Conservation (phyloP, 495 filamentous ascomycete genomes). For the Aspergillus leporis region DNA sequence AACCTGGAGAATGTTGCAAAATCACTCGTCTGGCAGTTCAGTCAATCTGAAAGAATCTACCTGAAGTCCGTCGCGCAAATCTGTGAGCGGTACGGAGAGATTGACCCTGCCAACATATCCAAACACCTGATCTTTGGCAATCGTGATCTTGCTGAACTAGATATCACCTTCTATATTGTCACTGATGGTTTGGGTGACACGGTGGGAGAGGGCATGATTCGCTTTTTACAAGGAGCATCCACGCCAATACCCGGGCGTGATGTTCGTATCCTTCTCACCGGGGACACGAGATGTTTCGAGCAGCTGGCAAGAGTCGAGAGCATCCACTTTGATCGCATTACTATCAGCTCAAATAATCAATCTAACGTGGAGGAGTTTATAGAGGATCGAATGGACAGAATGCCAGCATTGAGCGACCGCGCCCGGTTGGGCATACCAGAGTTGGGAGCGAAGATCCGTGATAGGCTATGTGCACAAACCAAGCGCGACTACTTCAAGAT, state of each 20-base stretch:
- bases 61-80: slow-evolving; percentile 5
- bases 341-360: slow-evolving; percentile 27
- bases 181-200: slow-evolving; percentile 32
- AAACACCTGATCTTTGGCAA: slow-evolving; percentile 8
- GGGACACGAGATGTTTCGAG: slow-evolving; percentile 18
- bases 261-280: slow-evolving; percentile 21
- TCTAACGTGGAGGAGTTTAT: slow-evolving; percentile 37
- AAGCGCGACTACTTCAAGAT: slow-evolving; percentile 38
- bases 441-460: slow-evolving; percentile 31
- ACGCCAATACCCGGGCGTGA: slow-evolving; percentile 6
- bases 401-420: slow-evolving; percentile 21
- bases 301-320: slow-evolving; percentile 13
- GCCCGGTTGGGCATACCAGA: slow-evolving; percentile 26
- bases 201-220: slow-evolving; percentile 27
- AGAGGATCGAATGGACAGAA: slow-evolving; percentile 21
- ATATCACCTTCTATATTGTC: slow-evolving; percentile 7
- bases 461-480: slow-evolving; percentile 32
- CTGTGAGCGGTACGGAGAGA: slow-evolving; percentile 6
- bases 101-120: slow-evolving; percentile 3
- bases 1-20: slow-evolving; percentile 8
- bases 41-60: slow-evolving; percentile 6
- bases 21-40: slow-evolving; percentile 11
- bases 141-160: not conserved
- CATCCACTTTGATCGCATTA: slow-evolving; percentile 13
- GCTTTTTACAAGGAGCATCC: slow-evolving; percentile 22